phyloP scores from a whole-genome alignment of 352 stramenopile genomes.

The Phytophthora macrochlamydospora region DNA sequence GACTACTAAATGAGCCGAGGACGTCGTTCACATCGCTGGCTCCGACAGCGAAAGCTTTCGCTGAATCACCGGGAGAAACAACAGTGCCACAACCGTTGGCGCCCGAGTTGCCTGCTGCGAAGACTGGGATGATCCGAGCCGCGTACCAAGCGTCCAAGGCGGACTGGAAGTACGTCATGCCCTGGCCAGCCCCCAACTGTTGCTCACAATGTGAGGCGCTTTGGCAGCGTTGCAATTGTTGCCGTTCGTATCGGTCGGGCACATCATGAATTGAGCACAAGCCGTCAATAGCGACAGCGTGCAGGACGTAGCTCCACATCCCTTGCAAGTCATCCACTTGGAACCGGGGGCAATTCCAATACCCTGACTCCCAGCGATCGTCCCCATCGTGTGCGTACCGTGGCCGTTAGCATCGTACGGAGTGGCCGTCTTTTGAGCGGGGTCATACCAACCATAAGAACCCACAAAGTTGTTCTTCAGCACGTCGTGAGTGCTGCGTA shows the following conservation, averaged over 20 bases:
- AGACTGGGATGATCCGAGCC: slow-evolving; percentile 59
- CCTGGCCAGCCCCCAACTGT: slow-evolving; percentile 53
- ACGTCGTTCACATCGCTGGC: slow-evolving; percentile 38
- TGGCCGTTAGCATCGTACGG: slow-evolving; percentile 55
- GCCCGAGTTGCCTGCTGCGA: slow-evolving; percentile 54
- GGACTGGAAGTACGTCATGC: slow-evolving; percentile 39
- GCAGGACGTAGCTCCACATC: slow-evolving; percentile 30
- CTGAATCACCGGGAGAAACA: slow-evolving; percentile 43
- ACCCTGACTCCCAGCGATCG: slow-evolving; percentile 42
- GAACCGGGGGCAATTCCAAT: slow-evolving; percentile 50
- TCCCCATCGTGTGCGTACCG: slow-evolving; percentile 57
- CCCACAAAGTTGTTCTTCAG: slow-evolving; percentile 38
- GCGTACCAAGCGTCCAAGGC: slow-evolving; percentile 48
- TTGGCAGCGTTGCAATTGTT: slow-evolving; percentile 53
- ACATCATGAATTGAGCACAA: slow-evolving; percentile 65
- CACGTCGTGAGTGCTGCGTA: slow-evolving; percentile 40
- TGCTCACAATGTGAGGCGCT: slow-evolving; percentile 58
- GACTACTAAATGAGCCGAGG: slow-evolving; percentile 46
- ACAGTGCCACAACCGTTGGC: slow-evolving; percentile 32
- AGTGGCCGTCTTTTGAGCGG: slow-evolving; percentile 24
- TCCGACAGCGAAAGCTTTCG: slow-evolving; percentile 43
- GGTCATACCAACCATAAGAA: slow-evolving; percentile 54
- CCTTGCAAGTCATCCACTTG: slow-evolving; percentile 62
- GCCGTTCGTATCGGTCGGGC: slow-evolving; percentile 57
- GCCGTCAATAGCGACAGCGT: slow-evolving; percentile 34